Evolutionary conservation across 768 basidiomycete genomes (phyloP).

Genomic region (Leucocoprinus sp.): DNA sequence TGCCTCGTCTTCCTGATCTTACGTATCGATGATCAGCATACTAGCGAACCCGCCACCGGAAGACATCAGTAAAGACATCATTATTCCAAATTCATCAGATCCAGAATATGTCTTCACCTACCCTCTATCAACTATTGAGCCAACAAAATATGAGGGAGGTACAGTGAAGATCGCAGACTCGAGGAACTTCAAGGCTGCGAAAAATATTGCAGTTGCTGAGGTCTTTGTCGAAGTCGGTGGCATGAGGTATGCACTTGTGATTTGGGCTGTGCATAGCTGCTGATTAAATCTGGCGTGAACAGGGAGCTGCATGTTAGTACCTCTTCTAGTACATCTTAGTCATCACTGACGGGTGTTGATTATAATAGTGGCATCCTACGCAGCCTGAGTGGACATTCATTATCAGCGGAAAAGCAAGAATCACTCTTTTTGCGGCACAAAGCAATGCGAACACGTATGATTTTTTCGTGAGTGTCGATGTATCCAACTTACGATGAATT

Average conservation of each 20-base stretch:
- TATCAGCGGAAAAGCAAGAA: constrained; percentile 41
- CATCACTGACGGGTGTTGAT: background rate
- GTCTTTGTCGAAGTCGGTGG: constrained; percentile 53
- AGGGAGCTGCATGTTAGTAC: background rate
- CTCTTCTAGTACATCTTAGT: background rate
- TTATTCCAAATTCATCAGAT: constrained; percentile 32
- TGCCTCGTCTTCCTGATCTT: background rate
- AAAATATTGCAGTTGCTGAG: constrained; percentile 48
- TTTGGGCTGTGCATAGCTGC: background rate
- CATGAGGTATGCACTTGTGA: constrained; percentile 36
- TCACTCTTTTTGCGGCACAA: constrained; percentile 52
- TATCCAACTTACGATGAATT: background rate
- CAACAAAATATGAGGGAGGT: constrained; percentile 42
- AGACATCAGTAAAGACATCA: constrained; percentile 33
- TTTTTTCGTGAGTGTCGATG: constrained; percentile 32
- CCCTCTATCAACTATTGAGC: constrained; percentile 37
- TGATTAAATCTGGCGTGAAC: too few species aligned
- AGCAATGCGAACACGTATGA: constrained; percentile 55
- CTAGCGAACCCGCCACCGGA: constrained; percentile 34
- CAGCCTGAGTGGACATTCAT: constrained; percentile 60
- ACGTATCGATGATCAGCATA: background rate
- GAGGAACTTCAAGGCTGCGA: constrained; percentile 41
- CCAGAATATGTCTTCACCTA: constrained; percentile 48
- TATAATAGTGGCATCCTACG: constrained; percentile 59
- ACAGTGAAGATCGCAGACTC: constrained; percentile 54